Conservation (phyloP, 2,329 filamentous ascomycete species). For the Botrytis elliptica region DNA sequence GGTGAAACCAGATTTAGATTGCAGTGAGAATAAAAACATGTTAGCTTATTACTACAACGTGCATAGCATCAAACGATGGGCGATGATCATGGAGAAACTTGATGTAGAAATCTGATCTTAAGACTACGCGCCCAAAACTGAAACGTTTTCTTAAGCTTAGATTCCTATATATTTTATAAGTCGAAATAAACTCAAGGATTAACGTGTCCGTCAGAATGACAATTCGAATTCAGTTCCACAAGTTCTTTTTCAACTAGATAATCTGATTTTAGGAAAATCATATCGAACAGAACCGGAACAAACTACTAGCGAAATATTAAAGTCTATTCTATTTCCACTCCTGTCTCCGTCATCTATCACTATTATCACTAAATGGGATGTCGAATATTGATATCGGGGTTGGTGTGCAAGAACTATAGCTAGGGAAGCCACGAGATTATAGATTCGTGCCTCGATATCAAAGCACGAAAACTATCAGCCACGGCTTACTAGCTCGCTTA, state of each 20-base stretch:
- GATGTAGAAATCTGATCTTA: not conserved
- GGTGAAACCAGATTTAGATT: not conserved
- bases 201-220: not conserved
- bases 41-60: not conserved
- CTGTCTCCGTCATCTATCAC: not conserved
- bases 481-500: not conserved
- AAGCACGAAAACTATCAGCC: not conserved
- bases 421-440: not conserved
- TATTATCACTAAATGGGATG: not conserved
- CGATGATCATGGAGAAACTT: not conserved
- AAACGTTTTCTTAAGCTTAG: not conserved
- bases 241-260: not conserved
- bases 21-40: not conserved
- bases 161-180: not conserved
- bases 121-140: not conserved
- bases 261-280: not conserved
- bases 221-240: too few species aligned
- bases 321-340: not conserved
- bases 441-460: rapidly evolving
- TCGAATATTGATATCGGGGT: too few species aligned
- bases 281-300: not conserved
- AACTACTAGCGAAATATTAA: not conserved
- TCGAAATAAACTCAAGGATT: not conserved
- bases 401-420: too few species aligned
- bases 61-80: not conserved